Evolutionary conservation across 345 rosid species (phyloP).

Genomic region (Eucalyptus virginea): DNA sequence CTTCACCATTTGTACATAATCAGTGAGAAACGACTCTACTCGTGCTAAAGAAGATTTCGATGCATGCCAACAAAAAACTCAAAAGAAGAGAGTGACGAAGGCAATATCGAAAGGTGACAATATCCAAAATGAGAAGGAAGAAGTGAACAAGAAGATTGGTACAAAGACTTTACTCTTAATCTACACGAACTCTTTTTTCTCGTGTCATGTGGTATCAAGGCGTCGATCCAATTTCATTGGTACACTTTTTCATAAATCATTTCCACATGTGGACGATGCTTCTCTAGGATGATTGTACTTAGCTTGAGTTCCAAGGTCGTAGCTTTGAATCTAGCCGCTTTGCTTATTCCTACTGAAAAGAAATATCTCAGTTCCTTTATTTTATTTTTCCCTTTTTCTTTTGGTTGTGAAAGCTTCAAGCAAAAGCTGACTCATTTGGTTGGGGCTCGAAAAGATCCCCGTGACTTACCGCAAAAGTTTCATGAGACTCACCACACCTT

Average conservation of each 20-base stretch:
- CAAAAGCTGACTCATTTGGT: conserved; percentile 10
- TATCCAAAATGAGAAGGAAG: not conserved
- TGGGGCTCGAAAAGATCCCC: conserved; percentile 19
- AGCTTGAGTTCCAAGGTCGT: not conserved
- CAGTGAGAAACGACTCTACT: not conserved
- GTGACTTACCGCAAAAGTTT: not conserved
- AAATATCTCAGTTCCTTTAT: not conserved
- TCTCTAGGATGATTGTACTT: not conserved
- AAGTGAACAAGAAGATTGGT: not conserved
- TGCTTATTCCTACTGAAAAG: not conserved
- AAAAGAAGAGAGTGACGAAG: not conserved
- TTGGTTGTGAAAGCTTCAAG: not conserved
- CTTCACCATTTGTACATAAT: not conserved
- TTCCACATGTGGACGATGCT: not conserved
- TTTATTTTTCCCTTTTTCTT: not conserved
- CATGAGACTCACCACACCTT: not conserved
- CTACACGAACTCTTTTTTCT: not conserved
- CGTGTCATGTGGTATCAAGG: not conserved
- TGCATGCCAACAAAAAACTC: not conserved
- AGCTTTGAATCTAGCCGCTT: not conserved
- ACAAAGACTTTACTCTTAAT: not conserved
- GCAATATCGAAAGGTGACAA: not conserved
- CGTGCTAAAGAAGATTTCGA: not conserved
- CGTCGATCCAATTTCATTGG: not conserved
- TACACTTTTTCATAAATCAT: not conserved